Percentiles rank a stretch among this genome's conserved stretches.
These are phyloP conservation scores for Scalesia atractyloides DNA, from an alignment of 129 eudicot genomes.

Conservation along the genomic window DNA sequence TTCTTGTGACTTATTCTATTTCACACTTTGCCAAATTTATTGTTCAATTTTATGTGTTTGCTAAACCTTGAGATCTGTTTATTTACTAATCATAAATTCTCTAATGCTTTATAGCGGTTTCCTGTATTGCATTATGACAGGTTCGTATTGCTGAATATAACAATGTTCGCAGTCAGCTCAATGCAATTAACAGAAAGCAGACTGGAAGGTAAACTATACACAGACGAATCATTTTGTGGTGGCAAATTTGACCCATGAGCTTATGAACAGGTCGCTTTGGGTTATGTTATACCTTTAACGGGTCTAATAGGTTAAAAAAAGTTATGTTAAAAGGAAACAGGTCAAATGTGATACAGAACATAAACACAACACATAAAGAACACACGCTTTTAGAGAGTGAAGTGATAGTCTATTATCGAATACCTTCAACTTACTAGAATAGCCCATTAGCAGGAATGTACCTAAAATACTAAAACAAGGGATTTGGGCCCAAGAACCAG, in stretches of 20 bases:
- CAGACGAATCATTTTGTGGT: conserved; percentile 3
- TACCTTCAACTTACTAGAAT: too few relatives aligned
- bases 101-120: background rate
- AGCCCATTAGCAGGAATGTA: too few relatives aligned
- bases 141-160: conserved; percentile 94
- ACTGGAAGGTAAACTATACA: conserved; percentile 69
- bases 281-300: background rate
- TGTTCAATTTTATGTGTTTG: background rate
- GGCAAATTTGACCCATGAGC: background rate
- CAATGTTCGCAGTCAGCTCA: conserved; percentile 97
- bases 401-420: too few relatives aligned
- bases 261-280: background rate
- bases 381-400: background rate
- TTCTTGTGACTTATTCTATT: background rate
- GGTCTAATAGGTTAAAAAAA: conserved; percentile 3
- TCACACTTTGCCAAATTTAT: background rate
- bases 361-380: conserved; percentile 1
- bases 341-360: conserved; percentile 1
- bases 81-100: background rate
- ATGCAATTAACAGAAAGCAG: conserved; percentile 89
- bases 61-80: background rate
- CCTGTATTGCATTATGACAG: conserved; percentile 37
- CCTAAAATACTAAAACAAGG: conserved; percentile 1
- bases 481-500: background rate
- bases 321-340: background rate